Percentiles rank a stretch among this genome's conserved stretches.
phyloP scores from a whole-genome alignment of 2,329 filamentous ascomycete species.

The Esteya vermicola region DNA sequence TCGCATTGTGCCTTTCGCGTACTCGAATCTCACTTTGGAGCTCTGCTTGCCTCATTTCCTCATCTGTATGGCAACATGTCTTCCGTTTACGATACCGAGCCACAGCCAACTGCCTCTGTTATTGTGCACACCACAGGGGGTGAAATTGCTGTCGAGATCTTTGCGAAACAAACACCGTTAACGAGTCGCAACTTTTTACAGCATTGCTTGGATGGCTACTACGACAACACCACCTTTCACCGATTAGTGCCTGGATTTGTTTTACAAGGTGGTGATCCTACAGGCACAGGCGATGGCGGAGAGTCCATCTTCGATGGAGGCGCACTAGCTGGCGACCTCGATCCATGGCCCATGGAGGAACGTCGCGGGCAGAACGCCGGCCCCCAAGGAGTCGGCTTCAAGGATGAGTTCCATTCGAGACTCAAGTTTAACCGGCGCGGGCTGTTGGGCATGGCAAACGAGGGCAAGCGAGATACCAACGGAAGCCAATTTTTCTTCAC shows the following conservation, averaged over 20 bases:
- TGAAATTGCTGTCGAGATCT: constrained; percentile 82
- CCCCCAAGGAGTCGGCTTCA: constrained; percentile 44
- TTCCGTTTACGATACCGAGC: constrained; percentile 84
- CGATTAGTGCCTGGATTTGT: constrained; percentile 85
- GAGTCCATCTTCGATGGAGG: constrained; percentile 86
- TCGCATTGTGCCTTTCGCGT: no score
- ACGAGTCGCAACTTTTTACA: constrained; percentile 93
- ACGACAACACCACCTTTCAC: constrained; percentile 87
- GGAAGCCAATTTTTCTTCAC: constrained; percentile 97
- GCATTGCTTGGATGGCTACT: constrained; percentile 88
- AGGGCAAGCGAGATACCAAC: constrained; percentile 63
- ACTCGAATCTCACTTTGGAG: no score
- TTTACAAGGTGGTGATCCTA: constrained; percentile 87
- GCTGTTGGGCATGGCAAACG: constrained; percentile 91
- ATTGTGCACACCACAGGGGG: constrained; percentile 82
- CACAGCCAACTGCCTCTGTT: constrained; percentile 82
- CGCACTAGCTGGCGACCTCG: constrained; percentile 55
- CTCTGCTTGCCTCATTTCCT: neutral
- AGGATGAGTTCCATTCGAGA: constrained; percentile 82
- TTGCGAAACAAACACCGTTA: constrained; percentile 85
- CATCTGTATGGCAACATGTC: constrained; percentile 70
- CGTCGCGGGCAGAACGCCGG: constrained; percentile 48
- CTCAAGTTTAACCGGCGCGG: constrained; percentile 88
- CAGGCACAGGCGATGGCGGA: constrained; percentile 80
- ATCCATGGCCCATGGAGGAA: constrained; percentile 57